Evolutionary conservation across 2,329 filamentous ascomycete genomes (phyloP).

Genomic region (Didymosphaeria variabile): DNA sequence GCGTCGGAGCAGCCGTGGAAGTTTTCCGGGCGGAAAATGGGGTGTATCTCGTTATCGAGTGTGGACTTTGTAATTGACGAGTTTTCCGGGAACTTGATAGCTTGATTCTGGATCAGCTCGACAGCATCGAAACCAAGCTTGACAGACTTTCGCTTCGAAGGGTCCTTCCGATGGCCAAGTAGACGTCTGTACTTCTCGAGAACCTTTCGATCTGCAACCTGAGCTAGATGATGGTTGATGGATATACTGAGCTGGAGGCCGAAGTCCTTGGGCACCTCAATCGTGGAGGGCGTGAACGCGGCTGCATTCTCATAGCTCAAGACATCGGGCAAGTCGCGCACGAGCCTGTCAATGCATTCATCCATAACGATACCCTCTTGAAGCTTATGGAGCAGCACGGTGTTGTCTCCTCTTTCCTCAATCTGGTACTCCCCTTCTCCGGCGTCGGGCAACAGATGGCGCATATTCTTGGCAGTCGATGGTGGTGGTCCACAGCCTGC

Average conservation of each 20-base stretch:
- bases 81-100: slow-evolving; percentile 42
- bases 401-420: slow-evolving; percentile 35
- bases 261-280: slow-evolving; percentile 50
- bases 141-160: slow-evolving; percentile 40
- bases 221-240: slow-evolving; percentile 51
- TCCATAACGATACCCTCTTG: slow-evolving; percentile 49
- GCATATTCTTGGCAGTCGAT: slow-evolving; percentile 40
- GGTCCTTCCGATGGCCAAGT: slow-evolving; percentile 46
- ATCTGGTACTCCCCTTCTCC: slow-evolving; percentile 36
- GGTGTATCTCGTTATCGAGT: slow-evolving; percentile 48
- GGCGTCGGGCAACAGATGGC: slow-evolving; percentile 38
- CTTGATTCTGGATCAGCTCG: slow-evolving; percentile 51
- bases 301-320: slow-evolving; percentile 45
- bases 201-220: slow-evolving; percentile 48
- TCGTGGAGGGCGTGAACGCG: slow-evolving; percentile 49
- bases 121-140: slow-evolving; percentile 51
- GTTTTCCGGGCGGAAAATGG: slow-evolving; percentile 49
- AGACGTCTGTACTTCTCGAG: slow-evolving; percentile 49
- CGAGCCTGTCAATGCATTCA: slow-evolving; percentile 48
- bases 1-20: slow-evolving; percentile 51
- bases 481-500: slow-evolving; percentile 42
- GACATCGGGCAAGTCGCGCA: slow-evolving; percentile 46
- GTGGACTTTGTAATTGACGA: slow-evolving; percentile 33
- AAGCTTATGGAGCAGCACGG: slow-evolving; percentile 44
- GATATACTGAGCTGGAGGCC: slow-evolving; percentile 49